Base-by-base conservation (phyloP, 2,329 filamentous ascomycete genomes). In the Scopulariopsis brevicaulis region DNA sequence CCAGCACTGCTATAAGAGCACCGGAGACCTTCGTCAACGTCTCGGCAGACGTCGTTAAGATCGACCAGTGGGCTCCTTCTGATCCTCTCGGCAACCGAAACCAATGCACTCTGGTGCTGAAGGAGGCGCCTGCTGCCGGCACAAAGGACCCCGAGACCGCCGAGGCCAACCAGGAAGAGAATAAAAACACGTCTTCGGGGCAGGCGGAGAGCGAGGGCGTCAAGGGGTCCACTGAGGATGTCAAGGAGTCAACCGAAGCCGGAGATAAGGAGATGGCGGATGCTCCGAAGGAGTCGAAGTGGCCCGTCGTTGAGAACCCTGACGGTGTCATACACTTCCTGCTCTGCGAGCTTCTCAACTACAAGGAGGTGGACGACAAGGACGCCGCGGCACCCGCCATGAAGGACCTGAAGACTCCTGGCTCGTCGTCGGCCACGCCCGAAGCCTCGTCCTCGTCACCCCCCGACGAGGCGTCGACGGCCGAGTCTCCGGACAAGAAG, bases 271-370 rank as follows among this genome's bases (percentile, higher is more conserved):
- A 83, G 28, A 81, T 84, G 74, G 70, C 76, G 1, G 87, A 90
- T 64, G 79, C 76, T 22, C 76, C 81, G 3, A 96, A 93, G 70
- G 91, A 96, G 60, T 72, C 83, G 48, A 96, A 95, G 71, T 78
- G 89, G 15, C 93, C 94, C 1, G 79, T 92, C 14, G 85, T 96
- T 6, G 92, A 96, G 69, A 91, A 94, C 61, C 90, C 93, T 0
- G 94, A 97, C 70, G 94, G 94, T 4, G 90, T 99, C 3, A 86
- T 99, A 59, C 90, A 97, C 66, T 99, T 96, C 71, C 78, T 99
- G 24, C 83, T 99, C 4, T 95, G 89, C 59, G 94, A 99, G 69
- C 77, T 99, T 53, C 78, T 96, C 58, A 92, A 90, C 55, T 97
- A 96, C 72, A 87, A 88, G 65, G 92, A 96, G 67, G 90, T 96